Evolutionary conservation across 2,329 filamentous ascomycete species (phyloP), one percentile per base, ranked within the genome.

Genomic region (Neobulgaria alba): DNA sequence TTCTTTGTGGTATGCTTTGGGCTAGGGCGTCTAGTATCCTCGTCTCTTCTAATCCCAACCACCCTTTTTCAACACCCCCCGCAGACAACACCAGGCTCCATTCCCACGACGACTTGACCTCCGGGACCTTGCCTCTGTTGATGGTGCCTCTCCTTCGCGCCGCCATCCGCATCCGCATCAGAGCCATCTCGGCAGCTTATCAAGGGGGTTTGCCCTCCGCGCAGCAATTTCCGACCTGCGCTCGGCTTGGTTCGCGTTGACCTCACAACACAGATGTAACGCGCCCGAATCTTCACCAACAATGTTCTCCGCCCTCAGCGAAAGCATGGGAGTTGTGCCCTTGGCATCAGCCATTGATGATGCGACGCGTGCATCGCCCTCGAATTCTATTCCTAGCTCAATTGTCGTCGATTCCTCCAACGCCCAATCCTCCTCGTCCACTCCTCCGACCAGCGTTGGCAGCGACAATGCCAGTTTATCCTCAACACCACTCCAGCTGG

Each of bases 401-500:
- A 49, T 53, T 32, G 57, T 56, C 18, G 53, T 52, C 42, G 56
- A 57, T 34, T 43, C 48, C 20, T 49, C 53, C n/a, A 53, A 55
- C 39, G 43, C 48, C 39, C 49, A 49, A 40, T 56, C 54, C 29
- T 55, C 52, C 30, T 58, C 56, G 18, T 57, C 54, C 8, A 83
- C 80, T 42, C 79, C 80, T 34, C 77, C 78, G 17, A 84, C 79
- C 36, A 83, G 76, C 51, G 65, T 79, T 50, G 74, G 72, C 55
- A n/a, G n/a, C n/a, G 79, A 83, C 58, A 70, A 67, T 52, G 69
- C 67, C 45, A 82, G 77, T 62, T 64, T 78, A 42, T 66, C 68
- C 39, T 73, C 72, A 30, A 60, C 66, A 30, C 67, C 63, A 8
- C 35, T 52, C 14, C 55, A 55, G 42, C 43, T 47, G 14, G 58